A percentile compares a stretch with the other conserved stretches of the same genome.
Conservation (phyloP, 2,329 filamentous ascomycete genomes). For the Fusarium multiceps region DNA sequence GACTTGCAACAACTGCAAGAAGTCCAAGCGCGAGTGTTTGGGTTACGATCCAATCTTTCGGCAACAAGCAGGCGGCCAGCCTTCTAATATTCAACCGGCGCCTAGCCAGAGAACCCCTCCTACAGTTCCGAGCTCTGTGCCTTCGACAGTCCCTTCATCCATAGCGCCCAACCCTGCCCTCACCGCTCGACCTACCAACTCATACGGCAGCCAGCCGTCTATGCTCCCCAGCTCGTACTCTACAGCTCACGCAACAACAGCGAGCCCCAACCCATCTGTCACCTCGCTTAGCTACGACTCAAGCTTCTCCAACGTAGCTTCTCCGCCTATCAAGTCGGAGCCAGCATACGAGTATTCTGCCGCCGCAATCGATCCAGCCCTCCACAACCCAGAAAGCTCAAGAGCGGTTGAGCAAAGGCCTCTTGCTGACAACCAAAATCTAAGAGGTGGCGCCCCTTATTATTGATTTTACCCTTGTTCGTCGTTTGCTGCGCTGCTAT, state of each 20-base stretch:
- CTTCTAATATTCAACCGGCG: slow-evolving; percentile 62
- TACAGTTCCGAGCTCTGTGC: slow-evolving; percentile 47
- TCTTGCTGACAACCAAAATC: slow-evolving; percentile 52
- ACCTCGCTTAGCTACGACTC: slow-evolving; percentile 50
- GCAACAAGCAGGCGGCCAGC: slow-evolving; percentile 77
- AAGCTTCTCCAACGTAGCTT: slow-evolving; percentile 48
- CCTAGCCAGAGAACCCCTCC: slow-evolving; percentile 50
- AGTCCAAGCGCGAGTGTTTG: slow-evolving; percentile 86
- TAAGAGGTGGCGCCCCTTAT: slow-evolving; percentile 63
- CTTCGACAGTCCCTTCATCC: slow-evolving; percentile 44
- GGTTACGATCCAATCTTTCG: slow-evolving; percentile 92
- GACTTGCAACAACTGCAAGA: slow-evolving; percentile 88
- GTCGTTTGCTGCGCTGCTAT: slow-evolving; percentile 46
- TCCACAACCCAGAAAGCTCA: slow-evolving; percentile 57
- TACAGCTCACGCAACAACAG: slow-evolving; percentile 48
- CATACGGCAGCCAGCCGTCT: slow-evolving; percentile 60
- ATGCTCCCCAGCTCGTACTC: slow-evolving; percentile 59
- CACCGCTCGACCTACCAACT: slow-evolving; percentile 50
- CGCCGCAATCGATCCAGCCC: slow-evolving; percentile 72
- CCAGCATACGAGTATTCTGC: slow-evolving; percentile 65
- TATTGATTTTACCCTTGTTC: slow-evolving; percentile 50
- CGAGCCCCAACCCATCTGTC: slow-evolving; percentile 49
- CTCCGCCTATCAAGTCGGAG: slow-evolving; percentile 53
- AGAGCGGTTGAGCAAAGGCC: slow-evolving; percentile 47
- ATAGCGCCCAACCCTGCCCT: slow-evolving; percentile 41